Evolutionary conservation across 306 rosid species (phyloP).

Genomic region (Sphenostylis stenocarpa): DNA sequence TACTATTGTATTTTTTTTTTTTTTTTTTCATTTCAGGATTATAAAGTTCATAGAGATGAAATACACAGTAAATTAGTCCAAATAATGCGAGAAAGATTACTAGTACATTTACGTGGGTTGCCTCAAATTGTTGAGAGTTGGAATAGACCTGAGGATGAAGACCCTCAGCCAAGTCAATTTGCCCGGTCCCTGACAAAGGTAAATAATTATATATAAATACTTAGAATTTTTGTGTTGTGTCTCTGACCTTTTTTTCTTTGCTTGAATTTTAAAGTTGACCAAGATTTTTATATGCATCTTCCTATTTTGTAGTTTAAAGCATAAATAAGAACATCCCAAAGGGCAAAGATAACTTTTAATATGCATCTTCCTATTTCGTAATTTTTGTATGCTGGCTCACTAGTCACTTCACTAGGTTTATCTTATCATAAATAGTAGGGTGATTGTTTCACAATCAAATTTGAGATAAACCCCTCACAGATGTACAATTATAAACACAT

Average conservation of each 20-base stretch:
- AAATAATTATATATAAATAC: constrained; percentile 20
- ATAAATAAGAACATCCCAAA: not conserved
- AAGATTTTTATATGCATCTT: not conserved
- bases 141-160: constrained; percentile 92
- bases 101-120: constrained; percentile 85
- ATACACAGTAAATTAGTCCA: constrained; percentile 96
- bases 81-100: constrained; percentile 97
- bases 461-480: not conserved
- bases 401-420: not conserved
- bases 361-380: too few species aligned
- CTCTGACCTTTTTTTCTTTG: not conserved
- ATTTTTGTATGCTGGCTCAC: not conserved
- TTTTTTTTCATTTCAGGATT: constrained; percentile 66
- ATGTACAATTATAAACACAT: not conserved
- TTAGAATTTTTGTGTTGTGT: constrained; percentile 3
- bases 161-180: constrained; percentile 93
- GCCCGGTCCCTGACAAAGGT: constrained; percentile 98
- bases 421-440: not conserved
- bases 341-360: not conserved
- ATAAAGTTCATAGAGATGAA: constrained; percentile 95
- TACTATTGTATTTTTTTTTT: constrained; percentile 15
- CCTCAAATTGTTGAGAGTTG: constrained; percentile 97
- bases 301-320: not conserved
- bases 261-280: not conserved
- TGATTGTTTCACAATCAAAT: not conserved